A percentile compares a stretch with the other conserved stretches of the same genome.
phyloP scores from a whole-genome alignment of 768 basidiomycete genomes.

The Lentinula detonsa region DNA sequence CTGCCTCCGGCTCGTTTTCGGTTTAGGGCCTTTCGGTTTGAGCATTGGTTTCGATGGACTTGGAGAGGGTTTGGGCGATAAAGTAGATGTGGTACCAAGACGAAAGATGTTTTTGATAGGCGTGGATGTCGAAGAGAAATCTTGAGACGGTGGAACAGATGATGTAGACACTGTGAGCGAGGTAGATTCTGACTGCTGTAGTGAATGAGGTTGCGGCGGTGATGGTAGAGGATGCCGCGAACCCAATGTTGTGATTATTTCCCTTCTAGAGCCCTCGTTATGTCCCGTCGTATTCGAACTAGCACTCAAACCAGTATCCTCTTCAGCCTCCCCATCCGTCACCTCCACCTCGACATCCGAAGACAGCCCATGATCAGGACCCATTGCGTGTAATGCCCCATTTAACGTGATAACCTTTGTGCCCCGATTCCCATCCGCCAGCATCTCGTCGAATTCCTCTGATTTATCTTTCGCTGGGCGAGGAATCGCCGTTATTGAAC shows the following conservation, averaged over 20 bases:
- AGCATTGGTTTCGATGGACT: neutral
- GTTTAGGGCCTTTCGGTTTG: conserved; percentile 2
- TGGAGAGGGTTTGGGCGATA: neutral
- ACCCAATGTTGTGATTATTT: neutral
- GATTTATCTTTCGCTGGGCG: neutral
- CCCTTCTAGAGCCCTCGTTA: neutral
- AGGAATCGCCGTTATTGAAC: neutral
- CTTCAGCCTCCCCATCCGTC: neutral
- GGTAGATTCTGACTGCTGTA: neutral
- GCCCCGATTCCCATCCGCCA: conserved; percentile 8
- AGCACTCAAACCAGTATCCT: neutral
- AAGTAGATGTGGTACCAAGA: neutral
- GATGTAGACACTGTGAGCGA: neutral
- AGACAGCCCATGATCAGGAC: neutral
- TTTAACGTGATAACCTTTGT: conserved; percentile 40
- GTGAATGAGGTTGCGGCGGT: neutral
- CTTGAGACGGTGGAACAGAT: neutral
- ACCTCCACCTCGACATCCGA: neutral
- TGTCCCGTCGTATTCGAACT: neutral
- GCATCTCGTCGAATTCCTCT: neutral
- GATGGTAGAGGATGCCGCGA: neutral
- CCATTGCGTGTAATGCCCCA: neutral
- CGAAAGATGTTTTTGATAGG: neutral
- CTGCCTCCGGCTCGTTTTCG: conserved; percentile 34
- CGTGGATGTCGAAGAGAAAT: neutral